Conservation (phyloP, 192 early-diverging fungal genomes). For the Chytriomyces sp. region DNA sequence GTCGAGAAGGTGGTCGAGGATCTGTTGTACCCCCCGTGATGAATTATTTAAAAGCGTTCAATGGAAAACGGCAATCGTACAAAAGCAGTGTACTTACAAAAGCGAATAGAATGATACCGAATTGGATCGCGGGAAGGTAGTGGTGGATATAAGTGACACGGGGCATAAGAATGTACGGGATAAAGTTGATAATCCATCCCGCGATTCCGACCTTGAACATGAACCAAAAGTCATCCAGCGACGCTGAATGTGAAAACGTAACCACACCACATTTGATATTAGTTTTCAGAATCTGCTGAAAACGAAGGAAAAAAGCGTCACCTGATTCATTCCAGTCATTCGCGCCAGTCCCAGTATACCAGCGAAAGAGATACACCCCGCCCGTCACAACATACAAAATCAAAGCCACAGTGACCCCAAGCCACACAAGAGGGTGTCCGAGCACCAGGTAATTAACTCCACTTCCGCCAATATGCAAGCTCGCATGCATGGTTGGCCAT, state of each 20-base stretch:
- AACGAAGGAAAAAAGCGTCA: neutral
- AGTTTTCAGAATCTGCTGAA: neutral
- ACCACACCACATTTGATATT: neutral
- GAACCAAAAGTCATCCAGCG: slow-evolving; percentile 75
- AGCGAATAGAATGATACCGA: slow-evolving; percentile 82
- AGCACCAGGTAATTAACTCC: slow-evolving; percentile 87
- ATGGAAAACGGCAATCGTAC: neutral
- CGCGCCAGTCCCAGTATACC: slow-evolving; percentile 62
- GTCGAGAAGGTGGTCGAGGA: slow-evolving; percentile 43
- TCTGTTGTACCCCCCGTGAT: slow-evolving; percentile 15
- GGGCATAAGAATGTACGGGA: slow-evolving; percentile 95
- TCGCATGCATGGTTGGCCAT: slow-evolving; percentile 87
- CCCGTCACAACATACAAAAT: slow-evolving; percentile 53
- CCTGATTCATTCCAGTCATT: slow-evolving; percentile 50
- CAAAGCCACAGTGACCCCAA: slow-evolving; percentile 65
- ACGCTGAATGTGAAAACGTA: neutral
- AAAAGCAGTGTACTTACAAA: slow-evolving; percentile 76
- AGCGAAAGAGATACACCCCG: slow-evolving; percentile 64
- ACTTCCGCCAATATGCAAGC: slow-evolving; percentile 92
- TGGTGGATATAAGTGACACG: slow-evolving; percentile 96
- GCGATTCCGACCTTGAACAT: slow-evolving; percentile 72
- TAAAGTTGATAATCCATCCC: slow-evolving; percentile 93
- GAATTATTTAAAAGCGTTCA: too few relatives aligned
- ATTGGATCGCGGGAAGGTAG: slow-evolving; percentile 95
- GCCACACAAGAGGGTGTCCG: slow-evolving; percentile 93